Evolutionary conservation across 23 red algal species (phyloP), one percentile per base, ranked within the genome.

Genomic region (Cyanidium caldarium): DNA sequence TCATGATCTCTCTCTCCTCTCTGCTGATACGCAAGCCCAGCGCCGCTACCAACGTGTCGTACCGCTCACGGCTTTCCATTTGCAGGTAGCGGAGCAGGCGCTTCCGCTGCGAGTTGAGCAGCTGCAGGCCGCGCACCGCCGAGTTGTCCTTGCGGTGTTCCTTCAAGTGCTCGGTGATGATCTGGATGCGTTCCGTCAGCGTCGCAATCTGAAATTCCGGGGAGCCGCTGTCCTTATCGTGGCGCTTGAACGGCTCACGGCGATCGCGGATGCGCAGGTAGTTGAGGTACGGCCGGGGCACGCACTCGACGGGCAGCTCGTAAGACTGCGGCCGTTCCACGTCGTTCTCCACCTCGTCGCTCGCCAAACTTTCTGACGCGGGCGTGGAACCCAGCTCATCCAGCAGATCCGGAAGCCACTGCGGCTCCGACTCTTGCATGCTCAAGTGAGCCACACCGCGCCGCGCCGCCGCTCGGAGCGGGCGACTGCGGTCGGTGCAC

Each of bases 161-260:
- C 71, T 86, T 84, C 23, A 82, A 33, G 74, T 98, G 92, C 14
- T 68, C 44, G 5, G 92, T 98, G 42, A 98, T 44, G 23, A 84
- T 80, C 51, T 75, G 33, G 31, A 98, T 88, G 33, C 66, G 75
- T 57, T 65, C 86, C 1, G 92, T 86, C 38, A 88, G 65, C 45
- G 71, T 77, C 20, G 92, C 83, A 72, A 98, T 88, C 77, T 98
- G 92, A 33, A 70, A 85, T 68, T 98, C 92, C 1, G 92, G 83
- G 41, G 84, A 89, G 5, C 92, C 92, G 39, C 65, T 77, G 74
- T 98, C 92, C 35, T 77, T 87, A 51, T 88, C 92, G 65, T 88
- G 80, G 1, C 70, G 39, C 46, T 58, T 80, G 35, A 61, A 61
- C 10, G n/a, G 51, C 51, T 7, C 51, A 25, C 51, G 19, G 51